Conservation (phyloP, 1,139 yeast genomes). For the Yamadazyma songkhlaensis region DNA sequence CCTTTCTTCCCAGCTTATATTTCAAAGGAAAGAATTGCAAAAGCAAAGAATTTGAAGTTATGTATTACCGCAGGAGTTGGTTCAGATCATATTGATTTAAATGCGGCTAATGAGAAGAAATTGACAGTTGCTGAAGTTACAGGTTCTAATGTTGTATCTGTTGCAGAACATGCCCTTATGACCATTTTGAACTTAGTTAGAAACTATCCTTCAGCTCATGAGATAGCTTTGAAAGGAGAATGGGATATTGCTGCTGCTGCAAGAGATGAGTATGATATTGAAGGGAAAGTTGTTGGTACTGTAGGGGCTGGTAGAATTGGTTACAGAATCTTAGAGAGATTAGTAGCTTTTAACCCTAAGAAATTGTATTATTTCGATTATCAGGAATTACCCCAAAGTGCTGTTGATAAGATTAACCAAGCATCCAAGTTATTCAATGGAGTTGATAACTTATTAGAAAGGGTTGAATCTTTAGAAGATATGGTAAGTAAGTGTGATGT, state of each 20-base stretch:
- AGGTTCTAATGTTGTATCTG: constrained; percentile 77
- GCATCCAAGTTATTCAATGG: constrained; percentile 40
- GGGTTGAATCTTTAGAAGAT: constrained; percentile 64
- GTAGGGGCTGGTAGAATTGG: constrained; percentile 87
- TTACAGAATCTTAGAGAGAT: constrained; percentile 68
- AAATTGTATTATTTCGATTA: constrained; percentile 74
- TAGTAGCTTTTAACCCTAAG: constrained; percentile 72
- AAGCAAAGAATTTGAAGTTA: constrained; percentile 71
- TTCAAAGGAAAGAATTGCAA: constrained; percentile 60
- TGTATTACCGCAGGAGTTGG: constrained; percentile 85
- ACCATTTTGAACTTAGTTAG: constrained; percentile 69
- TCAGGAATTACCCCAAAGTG: constrained; percentile 61
- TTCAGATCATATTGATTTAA: constrained; percentile 75
- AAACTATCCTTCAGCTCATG: constrained; percentile 78
- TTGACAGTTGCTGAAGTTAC: constrained; percentile 78
- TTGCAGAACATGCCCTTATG: constrained; percentile 80
- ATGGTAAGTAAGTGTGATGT: constrained; percentile 68
- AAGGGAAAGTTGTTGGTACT: constrained; percentile 72
- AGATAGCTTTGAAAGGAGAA: constrained; percentile 55
- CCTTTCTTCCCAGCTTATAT: constrained; percentile 85
- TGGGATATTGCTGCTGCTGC: constrained; percentile 85
- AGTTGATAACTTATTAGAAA: constrained; percentile 42
- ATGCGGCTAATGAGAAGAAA: constrained; percentile 62
- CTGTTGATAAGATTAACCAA: constrained; percentile 49
- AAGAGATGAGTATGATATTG: constrained; percentile 70